phyloP scores from a whole-genome alignment of 2,329 filamentous ascomycete genomes.

The Diaporthe aspalathi region DNA sequence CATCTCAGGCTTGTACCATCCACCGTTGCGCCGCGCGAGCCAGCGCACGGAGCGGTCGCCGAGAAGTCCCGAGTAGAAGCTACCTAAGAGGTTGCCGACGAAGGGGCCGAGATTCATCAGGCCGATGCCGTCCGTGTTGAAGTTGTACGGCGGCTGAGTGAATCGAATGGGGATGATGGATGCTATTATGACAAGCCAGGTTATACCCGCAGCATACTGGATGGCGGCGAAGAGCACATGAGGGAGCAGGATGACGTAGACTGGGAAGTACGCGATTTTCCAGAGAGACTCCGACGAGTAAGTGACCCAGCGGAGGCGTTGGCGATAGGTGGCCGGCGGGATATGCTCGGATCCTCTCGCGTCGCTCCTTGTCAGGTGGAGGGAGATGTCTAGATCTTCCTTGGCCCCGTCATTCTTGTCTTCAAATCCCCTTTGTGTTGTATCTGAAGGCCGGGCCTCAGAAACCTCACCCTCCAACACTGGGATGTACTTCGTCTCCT shows the following conservation, averaged over 20 bases:
- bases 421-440: not conserved
- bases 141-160: conserved; percentile 53
- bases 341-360: not conserved
- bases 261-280: conserved; percentile 16
- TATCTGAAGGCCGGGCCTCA: not conserved
- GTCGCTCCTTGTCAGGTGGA: not conserved
- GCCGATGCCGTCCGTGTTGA: conserved; percentile 52
- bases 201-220: conserved; percentile 9
- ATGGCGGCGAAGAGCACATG: conserved; percentile 7
- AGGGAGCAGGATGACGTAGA: not conserved
- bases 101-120: conserved; percentile 53
- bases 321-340: not conserved
- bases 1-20: conserved; percentile 58
- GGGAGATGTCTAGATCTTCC: not conserved
- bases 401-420: not conserved
- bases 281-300: conserved; percentile 9
- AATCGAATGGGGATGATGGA: conserved; percentile 46
- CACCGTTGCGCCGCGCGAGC: conserved; percentile 51
- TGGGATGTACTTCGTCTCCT: conserved; percentile 5
- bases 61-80: conserved; percentile 48
- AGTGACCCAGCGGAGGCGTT: conserved; percentile 4
- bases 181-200: conserved; percentile 1
- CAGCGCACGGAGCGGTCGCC: conserved; percentile 52
- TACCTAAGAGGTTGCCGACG: conserved; percentile 51
- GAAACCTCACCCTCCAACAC: not conserved